Evolutionary conservation across 1,139 yeast species (phyloP).

Genomic region (Keqinozyma sinolaborantium): DNA sequence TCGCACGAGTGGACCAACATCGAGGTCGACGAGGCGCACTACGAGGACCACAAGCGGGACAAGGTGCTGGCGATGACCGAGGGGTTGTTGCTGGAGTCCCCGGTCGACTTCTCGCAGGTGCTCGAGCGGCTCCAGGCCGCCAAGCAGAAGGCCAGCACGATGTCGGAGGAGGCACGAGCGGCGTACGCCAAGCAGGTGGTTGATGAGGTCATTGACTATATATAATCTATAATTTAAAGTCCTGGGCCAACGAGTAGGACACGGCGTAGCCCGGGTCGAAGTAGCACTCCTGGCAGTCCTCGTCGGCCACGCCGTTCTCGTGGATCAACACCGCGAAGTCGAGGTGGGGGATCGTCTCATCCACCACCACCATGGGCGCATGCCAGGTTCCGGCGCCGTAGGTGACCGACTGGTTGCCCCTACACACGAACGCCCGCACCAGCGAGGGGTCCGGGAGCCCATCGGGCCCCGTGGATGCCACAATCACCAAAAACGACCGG

Average conservation of each 20-base stretch:
- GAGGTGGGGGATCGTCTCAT: slow-evolving; percentile 44
- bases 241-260: slow-evolving; percentile 17
- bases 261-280: slow-evolving; percentile 57
- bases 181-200: slow-evolving; percentile 31
- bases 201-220: slow-evolving; percentile 35
- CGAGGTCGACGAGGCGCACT: slow-evolving; percentile 11
- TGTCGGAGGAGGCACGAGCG: slow-evolving; percentile 23
- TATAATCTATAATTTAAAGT: slow-evolving; percentile 19
- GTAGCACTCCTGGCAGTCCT: slow-evolving; percentile 80
- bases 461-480: slow-evolving; percentile 53
- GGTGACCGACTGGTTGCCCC: slow-evolving; percentile 85
- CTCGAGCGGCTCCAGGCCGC: slow-evolving; percentile 29
- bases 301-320: slow-evolving; percentile 75
- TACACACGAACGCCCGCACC: slow-evolving; percentile 67
- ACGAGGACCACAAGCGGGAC: slow-evolving; percentile 16
- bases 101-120: slow-evolving; percentile 23
- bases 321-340: slow-evolving; percentile 86
- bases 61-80: slow-evolving; percentile 25
- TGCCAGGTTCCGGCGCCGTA: slow-evolving; percentile 75
- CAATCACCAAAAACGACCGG: slow-evolving; percentile 72
- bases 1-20: slow-evolving; percentile 38
- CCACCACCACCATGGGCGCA: slow-evolving; percentile 88
- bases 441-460: slow-evolving; percentile 59
- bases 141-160: slow-evolving; percentile 19
- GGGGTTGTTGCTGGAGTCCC: slow-evolving; percentile 17